Base-by-base conservation (phyloP, 169 alveolate genomes). In the Plasmodium gonderi region DNA sequence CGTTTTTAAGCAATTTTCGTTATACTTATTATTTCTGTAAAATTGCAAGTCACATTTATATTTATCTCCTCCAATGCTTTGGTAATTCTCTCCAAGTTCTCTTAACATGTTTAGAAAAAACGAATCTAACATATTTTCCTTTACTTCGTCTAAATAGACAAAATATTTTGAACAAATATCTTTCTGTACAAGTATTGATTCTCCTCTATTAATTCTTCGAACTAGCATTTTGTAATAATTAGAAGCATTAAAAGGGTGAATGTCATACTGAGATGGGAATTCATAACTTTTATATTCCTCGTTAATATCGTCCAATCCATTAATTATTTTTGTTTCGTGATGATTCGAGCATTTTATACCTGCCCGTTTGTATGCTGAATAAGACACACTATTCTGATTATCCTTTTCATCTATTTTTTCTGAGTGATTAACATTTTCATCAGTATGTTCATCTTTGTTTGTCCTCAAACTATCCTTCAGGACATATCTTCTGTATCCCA, bases 101-200 rank as follows among this genome's bases (percentile, higher is more conserved):
- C 8, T 75, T 9, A 97, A 93, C 20, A 95, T 96, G 23, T 60
- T 79, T n/a, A 74, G 23, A 94, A 97, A 97, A 26, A 91, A 94
- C 8, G 95, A 75, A 17, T 92, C 95, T 47, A 94, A 31, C 20
- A 76, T 90, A 38, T 91, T 40, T 20, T 26, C 77, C 8, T 75
- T 31, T 33, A 60, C 67, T 45, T 92, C 94, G 26, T 75, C 77
- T 20, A 97, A 51, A 20, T 97, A 97, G 20, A 95, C 97, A 33
- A 95, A 96, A 79, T 97, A 97, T 75, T 96, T 80, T 20, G 95
- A 91, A 83, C 98, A 97, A 64, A 95, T 93, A 2, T 97, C 95
- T 80, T 95, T 93, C 49, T 95, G 49, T 49, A 97, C 89, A 79
- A 95, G 94, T 92, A 90, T 91, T 3, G 94, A 91, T 33, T 94